Percentiles rank a stretch among this genome's conserved stretches.
Evolutionary conservation across 257 asterid genomes (phyloP).

Genomic region (Solanum rostratum): DNA sequence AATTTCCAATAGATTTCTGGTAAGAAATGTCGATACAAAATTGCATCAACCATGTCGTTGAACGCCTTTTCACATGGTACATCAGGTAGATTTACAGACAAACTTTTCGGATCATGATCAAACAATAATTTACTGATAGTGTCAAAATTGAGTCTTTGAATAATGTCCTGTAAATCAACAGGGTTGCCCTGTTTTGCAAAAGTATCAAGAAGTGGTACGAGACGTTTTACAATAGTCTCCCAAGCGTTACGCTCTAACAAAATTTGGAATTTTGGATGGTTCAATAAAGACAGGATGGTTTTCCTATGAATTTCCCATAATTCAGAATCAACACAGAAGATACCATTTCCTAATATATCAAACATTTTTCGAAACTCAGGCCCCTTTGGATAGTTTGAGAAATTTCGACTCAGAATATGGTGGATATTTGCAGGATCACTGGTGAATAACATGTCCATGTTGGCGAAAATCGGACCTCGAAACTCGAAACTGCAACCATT

Average conservation of each 20-base stretch:
- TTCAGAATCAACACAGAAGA: neutral
- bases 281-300: neutral
- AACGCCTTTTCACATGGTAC: neutral
- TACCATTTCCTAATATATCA: neutral
- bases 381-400: neutral
- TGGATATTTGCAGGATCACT: neutral
- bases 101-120: neutral
- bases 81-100: neutral
- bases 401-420: neutral
- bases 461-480: neutral
- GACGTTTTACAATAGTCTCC: neutral
- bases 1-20: neutral
- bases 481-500: neutral
- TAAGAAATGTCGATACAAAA: neutral
- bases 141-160: neutral
- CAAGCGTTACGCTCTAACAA: too few relatives aligned
- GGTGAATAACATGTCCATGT: neutral
- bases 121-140: neutral
- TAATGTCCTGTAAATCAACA: neutral
- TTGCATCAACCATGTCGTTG: neutral
- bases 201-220: neutral
- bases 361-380: neutral
- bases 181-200: neutral
- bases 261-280: too few relatives aligned
- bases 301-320: neutral